Percentiles rank a stretch among this genome's conserved stretches.
These are phyloP conservation scores for Neurospora sp. DNA, from an alignment of 2,329 filamentous ascomycete genomes.

Conservation along the genomic window DNA sequence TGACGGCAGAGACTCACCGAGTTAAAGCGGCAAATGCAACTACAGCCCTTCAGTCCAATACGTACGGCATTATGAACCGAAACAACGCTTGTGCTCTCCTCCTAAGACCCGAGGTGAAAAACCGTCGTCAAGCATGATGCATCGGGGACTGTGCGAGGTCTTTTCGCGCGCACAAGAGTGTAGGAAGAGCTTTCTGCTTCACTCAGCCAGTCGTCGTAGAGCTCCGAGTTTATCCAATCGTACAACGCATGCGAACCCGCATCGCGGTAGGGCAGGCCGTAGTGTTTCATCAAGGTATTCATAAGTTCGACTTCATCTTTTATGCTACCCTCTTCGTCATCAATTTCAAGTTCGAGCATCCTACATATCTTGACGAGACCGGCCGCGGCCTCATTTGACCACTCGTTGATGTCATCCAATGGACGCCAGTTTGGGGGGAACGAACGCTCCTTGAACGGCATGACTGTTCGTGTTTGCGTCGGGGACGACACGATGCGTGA, in stretches of 20 bases:
- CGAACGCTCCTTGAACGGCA: neutral
- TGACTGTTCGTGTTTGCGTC: neutral
- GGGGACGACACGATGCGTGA: neutral
- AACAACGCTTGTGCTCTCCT: neutral
- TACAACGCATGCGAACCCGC: neutral
- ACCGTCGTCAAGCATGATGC: neutral
- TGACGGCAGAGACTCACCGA: neutral
- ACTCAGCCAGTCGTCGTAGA: neutral
- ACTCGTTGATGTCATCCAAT: neutral
- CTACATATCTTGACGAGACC: neutral
- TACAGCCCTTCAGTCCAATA: neutral
- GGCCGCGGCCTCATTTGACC: accelerated
- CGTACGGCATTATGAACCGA: neutral
- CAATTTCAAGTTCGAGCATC: neutral
- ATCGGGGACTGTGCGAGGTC: accelerated
- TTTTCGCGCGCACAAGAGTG: neutral
- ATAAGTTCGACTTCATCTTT: neutral
- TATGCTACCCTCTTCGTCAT: no score
- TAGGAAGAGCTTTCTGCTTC: neutral
- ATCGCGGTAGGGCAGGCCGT: neutral
- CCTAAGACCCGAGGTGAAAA: neutral
- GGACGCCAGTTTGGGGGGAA: neutral
- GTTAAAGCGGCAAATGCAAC: neutral
- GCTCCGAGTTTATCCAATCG: neutral
- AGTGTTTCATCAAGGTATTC: neutral